Base-by-base conservation (phyloP, 2,329 filamentous ascomycete genomes). In the Trichoderma koningii region DNA sequence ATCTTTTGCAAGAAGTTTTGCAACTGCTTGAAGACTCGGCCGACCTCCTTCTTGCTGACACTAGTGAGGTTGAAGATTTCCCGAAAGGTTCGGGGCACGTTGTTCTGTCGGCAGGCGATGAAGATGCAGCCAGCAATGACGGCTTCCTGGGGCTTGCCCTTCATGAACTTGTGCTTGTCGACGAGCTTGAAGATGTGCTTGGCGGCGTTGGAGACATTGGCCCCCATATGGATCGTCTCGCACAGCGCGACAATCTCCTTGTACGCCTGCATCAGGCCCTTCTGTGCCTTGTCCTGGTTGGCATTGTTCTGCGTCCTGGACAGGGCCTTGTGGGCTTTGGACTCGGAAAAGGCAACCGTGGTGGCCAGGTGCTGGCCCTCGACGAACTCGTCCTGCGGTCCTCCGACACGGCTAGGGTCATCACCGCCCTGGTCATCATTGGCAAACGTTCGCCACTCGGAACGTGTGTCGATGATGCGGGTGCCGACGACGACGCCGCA, bases 401-500 rank as follows among this genome's bases (percentile, higher is more conserved):
- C 95, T 81, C 95, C 95, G 69, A 99, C 94, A 92, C 95, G 95
- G 66, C 93, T 97, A 5, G 96, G 95, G 71, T 99, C 95, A 72
- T 98, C 96, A 73, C 91, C 93, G 73, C 92, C 92, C 77, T 97
- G 92, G 76, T 99, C 96, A 74, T 99, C 95, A 76, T 98, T 98
- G 75, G 93, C 93, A 80, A 99, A 99, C 0, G 95, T 99, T 75
- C 95, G 92, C 95, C 95, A 99, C 80, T 99, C 95, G 55, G 93
- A 97, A 68, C 96, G 90, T 67, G 92, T 96, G 75, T 99, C 96
- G 74, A 99, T 93, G 75, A 95, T 93, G 70, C 92, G 90, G 73
- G 94, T 91, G 66, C 91, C 90, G 34, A 99, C 85, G 6, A 99
- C 95, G 41, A 97, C 83, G 44, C 95, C 95, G 73, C 95, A 99